These are phyloP conservation scores for Epichloe sibirici DNA, from an alignment of 2,329 filamentous ascomycete genomes.

Conservation along the genomic window DNA sequence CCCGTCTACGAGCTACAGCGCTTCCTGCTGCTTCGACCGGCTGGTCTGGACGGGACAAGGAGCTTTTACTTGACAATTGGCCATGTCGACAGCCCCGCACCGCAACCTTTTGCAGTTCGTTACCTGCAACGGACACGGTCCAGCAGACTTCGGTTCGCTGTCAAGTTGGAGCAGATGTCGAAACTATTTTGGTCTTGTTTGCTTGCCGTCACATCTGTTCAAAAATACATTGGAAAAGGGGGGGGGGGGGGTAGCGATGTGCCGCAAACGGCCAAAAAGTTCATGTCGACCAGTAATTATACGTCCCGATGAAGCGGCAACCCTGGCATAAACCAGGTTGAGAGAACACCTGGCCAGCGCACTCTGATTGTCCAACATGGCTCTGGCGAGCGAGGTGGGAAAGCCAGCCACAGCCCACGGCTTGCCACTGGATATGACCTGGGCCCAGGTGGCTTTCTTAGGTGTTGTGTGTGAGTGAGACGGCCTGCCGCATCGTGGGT, in stretches of 20 bases:
- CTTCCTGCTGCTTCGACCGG: neutral
- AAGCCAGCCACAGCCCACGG: neutral
- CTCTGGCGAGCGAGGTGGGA: neutral
- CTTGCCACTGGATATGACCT: neutral
- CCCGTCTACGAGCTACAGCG: neutral
- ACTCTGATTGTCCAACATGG: neutral
- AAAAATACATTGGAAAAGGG: neutral
- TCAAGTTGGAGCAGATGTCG: neutral
- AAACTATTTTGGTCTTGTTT: conserved; percentile 4
- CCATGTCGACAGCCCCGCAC: neutral
- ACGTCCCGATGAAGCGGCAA: conserved; percentile 6
- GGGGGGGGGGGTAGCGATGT: neutral
- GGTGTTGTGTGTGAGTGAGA: neutral
- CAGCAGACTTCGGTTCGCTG: neutral
- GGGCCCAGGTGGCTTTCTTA: neutral
- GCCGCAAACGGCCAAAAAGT: conserved; percentile 3
- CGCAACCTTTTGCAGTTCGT: neutral
- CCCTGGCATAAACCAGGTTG: conserved; percentile 1
- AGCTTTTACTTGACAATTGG: neutral
- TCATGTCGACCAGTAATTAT: neutral
- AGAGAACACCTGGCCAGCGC: neutral
- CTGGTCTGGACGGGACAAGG: neutral
- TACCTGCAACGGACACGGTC: neutral
- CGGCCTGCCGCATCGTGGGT: neutral
- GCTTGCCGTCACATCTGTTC: neutral